Conservation (phyloP, 306 rosid species). For the Cicer pinnatifidum region DNA sequence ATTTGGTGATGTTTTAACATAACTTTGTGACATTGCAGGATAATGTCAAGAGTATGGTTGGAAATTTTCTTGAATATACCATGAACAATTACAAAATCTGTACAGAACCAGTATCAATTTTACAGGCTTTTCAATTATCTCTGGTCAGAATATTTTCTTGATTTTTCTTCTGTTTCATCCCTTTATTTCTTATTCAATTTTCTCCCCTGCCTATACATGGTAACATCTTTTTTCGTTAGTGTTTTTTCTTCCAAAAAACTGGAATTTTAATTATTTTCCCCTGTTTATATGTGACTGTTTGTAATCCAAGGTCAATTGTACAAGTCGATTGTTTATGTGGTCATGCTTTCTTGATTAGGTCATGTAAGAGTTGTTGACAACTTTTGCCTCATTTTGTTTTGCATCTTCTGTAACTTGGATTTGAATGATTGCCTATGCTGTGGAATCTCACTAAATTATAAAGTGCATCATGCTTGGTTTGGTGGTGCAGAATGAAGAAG, state of each 20-base stretch:
- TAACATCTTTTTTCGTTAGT: neutral
- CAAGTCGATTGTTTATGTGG: neutral
- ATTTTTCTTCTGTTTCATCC: constrained; percentile 34
- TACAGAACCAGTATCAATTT: constrained; percentile 57
- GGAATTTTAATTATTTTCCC: neutral
- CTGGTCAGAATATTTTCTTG: constrained; percentile 65
- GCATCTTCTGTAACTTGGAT: constrained; percentile 8
- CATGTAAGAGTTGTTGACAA: constrained; percentile 2
- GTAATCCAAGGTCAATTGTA: constrained; percentile 32
- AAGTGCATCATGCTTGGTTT: constrained; percentile 23
- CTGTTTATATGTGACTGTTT: neutral
- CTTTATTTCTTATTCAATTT: constrained; percentile 16
- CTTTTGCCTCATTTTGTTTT: neutral
- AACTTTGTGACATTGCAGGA: constrained; percentile 63
- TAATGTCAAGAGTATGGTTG: constrained; percentile 56
- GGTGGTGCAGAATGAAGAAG: neutral
- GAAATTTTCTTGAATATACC: constrained; percentile 67
- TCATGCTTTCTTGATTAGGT: neutral
- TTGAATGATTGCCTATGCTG: neutral
- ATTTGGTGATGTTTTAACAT: constrained; percentile 35
- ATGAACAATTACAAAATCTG: constrained; percentile 66
- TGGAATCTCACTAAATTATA: neutral
- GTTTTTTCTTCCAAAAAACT: neutral
- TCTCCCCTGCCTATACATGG: neutral
- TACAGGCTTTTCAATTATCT: constrained; percentile 88